Evolutionary conservation across 2,329 filamentous ascomycete genomes (phyloP), one percentile per base, ranked within the genome.

Genomic region (Escovopsis sp.): DNA sequence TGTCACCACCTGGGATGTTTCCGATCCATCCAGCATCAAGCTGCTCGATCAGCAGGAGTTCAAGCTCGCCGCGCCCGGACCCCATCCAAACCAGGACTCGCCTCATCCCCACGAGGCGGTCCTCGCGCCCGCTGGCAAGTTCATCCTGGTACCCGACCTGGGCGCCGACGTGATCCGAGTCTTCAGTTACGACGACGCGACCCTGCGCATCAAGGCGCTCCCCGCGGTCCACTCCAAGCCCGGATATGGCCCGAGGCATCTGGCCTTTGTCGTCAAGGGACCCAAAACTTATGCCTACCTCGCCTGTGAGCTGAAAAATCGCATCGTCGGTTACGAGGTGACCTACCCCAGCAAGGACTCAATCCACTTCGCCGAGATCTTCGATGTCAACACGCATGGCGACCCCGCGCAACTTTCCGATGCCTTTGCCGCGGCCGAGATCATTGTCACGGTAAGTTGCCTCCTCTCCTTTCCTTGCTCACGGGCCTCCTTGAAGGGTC

Each of bases 201-300:
- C 66, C 37, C 53, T 60, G 7, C 64, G 68, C 29, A 60, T 73
- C 7, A 52, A 52, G 14, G 51, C 59, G 16, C 49, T 60, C 15
- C 48, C 54, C 7, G 63, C 71, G 7, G 57, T 73, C 31, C 48
- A 58, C 31, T 56, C 68, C 40, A 47, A 62, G 30, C 49, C 68
- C 2, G 79, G 77, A 13, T 72, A 68, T 32, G 81, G 81, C 0
- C 81, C 81, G 1, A 67, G 80, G 29, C 80, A 85, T 52, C 69
- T 68, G 9, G 63, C 65, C n/a, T 85, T 84, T 60, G 59, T 62
- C 38, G 57, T 68, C 53, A 56, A 51, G 37, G 52, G 52, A 39
- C 50, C 56, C 40, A 66, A 62, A 48, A 73, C 66, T 1, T 76
- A 66, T 55, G 66, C 78, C 54, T 80, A 78, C 53, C 55, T 81